Evolutionary conservation across 768 basidiomycete species (phyloP).

Genomic region (Inosperma sp.): DNA sequence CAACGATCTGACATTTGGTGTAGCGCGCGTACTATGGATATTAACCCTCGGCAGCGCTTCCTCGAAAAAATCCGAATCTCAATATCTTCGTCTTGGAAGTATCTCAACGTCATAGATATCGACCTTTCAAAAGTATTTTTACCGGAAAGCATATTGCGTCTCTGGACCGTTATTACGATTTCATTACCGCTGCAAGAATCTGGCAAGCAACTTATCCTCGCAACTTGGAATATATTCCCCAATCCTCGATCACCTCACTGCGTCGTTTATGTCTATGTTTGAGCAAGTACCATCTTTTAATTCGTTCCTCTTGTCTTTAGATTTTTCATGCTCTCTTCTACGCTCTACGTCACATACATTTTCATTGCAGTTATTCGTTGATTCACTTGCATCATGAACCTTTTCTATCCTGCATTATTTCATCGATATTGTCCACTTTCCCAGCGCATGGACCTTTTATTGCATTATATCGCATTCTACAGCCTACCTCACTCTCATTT

Average conservation of each 20-base stretch:
- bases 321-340: conserved; percentile 9
- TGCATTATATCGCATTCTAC: conserved; percentile 10
- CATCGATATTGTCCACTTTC: conserved; percentile 5
- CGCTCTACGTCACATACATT: not conserved
- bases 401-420: conserved; percentile 1
- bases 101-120: conserved; percentile 10
- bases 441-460: not conserved
- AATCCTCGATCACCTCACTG: not conserved
- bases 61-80: conserved; percentile 5
- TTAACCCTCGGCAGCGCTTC: conserved; percentile 16
- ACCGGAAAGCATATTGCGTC: conserved; percentile 2
- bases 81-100: conserved; percentile 15
- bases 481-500: conserved; percentile 29
- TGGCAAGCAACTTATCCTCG: conserved; percentile 2
- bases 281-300: conserved; percentile 5
- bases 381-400: conserved; percentile 2
- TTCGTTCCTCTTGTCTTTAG: not conserved
- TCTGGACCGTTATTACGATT: too few relatives aligned
- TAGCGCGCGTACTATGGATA: conserved; percentile 47
- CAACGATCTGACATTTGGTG: conserved; percentile 7
- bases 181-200: too few relatives aligned
- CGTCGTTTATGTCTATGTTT: conserved; percentile 2
- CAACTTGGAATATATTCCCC: conserved; percentile 4
- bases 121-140: conserved; percentile 4
- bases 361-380: too few relatives aligned